These are phyloP conservation scores for Amanita pallidorosea DNA, from an alignment of 768 basidiomycete genomes.

Conservation along the genomic window DNA sequence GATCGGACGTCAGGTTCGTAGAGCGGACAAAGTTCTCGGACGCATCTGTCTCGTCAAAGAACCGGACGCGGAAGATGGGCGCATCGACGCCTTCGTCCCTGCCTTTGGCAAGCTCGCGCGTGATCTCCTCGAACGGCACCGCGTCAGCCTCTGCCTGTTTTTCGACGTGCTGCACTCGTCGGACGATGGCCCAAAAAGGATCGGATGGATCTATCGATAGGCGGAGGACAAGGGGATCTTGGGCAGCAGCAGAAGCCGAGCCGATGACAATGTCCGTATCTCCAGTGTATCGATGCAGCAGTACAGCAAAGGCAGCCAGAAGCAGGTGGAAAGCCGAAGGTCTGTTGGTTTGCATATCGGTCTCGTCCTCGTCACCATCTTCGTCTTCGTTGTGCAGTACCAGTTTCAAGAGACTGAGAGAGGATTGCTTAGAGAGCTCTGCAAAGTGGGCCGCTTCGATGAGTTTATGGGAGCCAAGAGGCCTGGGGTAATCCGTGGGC, in stretches of 20 bases:
- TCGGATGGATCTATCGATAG: conserved; percentile 76
- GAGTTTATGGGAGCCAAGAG: conserved; percentile 52
- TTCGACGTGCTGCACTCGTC: conserved; percentile 78
- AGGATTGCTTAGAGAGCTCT: conserved; percentile 64
- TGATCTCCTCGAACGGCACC: conserved; percentile 71
- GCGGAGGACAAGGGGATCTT: conserved; percentile 76
- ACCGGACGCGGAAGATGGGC: conserved; percentile 88
- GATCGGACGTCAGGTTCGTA: conserved; percentile 82
- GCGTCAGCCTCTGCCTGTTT: conserved; percentile 72
- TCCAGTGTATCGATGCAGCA: conserved; percentile 91
- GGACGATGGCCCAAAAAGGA: conserved; percentile 82
- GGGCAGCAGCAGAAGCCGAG: conserved; percentile 66
- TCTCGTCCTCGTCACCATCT: conserved; percentile 37
- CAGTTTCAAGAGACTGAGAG: conserved; percentile 73
- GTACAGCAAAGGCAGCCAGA: conserved; percentile 82
- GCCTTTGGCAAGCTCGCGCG: conserved; percentile 54
- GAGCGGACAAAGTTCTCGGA: conserved; percentile 67
- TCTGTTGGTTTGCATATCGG: conserved; percentile 22
- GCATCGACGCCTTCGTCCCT: conserved; percentile 50
- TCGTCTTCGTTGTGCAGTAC: conserved; percentile 59
- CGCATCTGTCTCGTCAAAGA: conserved; percentile 85
- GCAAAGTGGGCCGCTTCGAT: conserved; percentile 77
- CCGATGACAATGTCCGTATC: conserved; percentile 92
- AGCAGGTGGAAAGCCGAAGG: conserved; percentile 89
- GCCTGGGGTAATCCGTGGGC: conserved; percentile 92